Evolutionary conservation across 2,329 filamentous ascomycete genomes (phyloP), one percentile per base, ranked within the genome.

Genomic region (Diaporthe helianthi): DNA sequence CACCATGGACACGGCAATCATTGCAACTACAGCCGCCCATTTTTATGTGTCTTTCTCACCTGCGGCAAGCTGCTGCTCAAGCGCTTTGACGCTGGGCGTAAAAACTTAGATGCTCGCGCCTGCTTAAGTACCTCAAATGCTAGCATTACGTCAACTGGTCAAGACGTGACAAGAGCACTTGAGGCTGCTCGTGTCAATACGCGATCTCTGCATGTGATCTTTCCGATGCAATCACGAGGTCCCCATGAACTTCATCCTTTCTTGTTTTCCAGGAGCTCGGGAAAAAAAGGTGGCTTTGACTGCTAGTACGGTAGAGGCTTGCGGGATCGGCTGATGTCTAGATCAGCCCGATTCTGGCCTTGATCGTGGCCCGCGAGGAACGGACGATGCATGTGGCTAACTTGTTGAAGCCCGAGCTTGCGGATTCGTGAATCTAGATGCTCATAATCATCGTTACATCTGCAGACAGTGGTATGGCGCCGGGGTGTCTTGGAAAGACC

Each of bases 261-360:
- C 26, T 61, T 17, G 41, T 12, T 10, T 31, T 24, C n/a, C 26
- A 47, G 41, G 47, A 61, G 41, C 58, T 61, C 58, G 58, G n/a
- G n/a, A n/a, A n/a, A n/a, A n/a, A 41, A 61, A 61, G 58, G 41
- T 19, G 19, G 58, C 58, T 47, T 61, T 47, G 10, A 24, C 29
- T n/a, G n/a, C n/a, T n/a, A n/a, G n/a, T 22, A 33, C 58, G 58
- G 41, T 26, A 61, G 58, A 47, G 58, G 58, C 58, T 26, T 41
- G 58, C 58, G 58, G 58, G 58, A 61, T 61, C 41, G 58, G 41
- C 58, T 41, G 58, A 61, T 61, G 22, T 61, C 41, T 47, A 61
- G 41, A 47, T 61, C 58, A 61, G 41, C 36, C 58, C 41, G 26
- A 47, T 61, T 61, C 41, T 47, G 41, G 41, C 19, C 38, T 41